Conservation (phyloP, 768 basidiomycete species). For the Megacollybia marginata region DNA sequence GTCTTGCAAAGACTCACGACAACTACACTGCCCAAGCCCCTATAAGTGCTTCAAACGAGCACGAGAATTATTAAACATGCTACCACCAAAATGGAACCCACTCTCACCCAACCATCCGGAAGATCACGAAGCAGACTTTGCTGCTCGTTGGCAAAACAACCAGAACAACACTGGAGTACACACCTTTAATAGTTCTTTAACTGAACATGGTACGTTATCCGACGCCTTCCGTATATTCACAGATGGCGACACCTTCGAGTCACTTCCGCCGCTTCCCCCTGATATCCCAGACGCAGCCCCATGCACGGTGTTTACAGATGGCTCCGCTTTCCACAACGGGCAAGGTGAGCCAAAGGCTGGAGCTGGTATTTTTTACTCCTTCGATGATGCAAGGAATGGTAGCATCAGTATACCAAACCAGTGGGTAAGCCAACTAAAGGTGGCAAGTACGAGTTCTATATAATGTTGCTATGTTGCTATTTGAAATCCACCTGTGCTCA, state of each 20-base stretch:
- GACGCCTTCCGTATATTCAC: slow-evolving; percentile 7
- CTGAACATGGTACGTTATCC: neutral
- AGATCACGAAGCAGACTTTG: slow-evolving; percentile 2
- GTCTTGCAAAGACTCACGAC: neutral
- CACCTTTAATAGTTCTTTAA: slow-evolving; percentile 3
- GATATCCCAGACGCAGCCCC: neutral
- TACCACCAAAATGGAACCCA: slow-evolving; percentile 9
- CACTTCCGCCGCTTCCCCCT: neutral
- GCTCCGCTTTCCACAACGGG: slow-evolving; percentile 9
- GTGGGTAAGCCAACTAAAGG: too few relatives aligned
- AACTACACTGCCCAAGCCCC: slow-evolving; percentile 2
- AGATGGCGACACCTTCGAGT: neutral
- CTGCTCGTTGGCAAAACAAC: neutral
- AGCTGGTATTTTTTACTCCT: slow-evolving; percentile 4
- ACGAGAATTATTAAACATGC: neutral
- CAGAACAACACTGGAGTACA: too few relatives aligned
- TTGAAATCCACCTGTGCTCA: too few relatives aligned
- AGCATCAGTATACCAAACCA: slow-evolving; percentile 3
- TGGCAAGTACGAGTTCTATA: too few relatives aligned
- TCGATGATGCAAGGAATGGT: neutral
- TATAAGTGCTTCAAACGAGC: slow-evolving; percentile 5
- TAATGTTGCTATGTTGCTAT: too few relatives aligned
- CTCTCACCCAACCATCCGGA: neutral
- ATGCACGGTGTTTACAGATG: slow-evolving; percentile 8
- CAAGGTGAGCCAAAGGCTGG: slow-evolving; percentile 8